Percentiles rank a stretch among this genome's conserved stretches.
Evolutionary conservation across 2,329 filamentous ascomycete species (phyloP).

Genomic region (Colletotrichum magnum): DNA sequence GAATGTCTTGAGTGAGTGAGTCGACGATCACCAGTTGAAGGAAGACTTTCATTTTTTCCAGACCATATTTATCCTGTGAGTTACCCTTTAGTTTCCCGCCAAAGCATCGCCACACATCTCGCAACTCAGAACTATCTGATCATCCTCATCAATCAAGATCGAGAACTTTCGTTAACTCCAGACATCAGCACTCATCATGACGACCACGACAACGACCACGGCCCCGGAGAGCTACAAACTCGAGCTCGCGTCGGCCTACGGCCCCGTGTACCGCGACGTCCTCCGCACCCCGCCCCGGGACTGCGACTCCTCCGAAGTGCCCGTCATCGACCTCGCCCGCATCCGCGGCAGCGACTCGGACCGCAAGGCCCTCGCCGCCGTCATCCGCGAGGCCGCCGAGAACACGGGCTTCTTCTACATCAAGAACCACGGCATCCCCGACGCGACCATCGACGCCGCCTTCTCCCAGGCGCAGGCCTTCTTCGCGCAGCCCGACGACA

Average conservation of each 20-base stretch:
- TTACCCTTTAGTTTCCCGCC: too few relatives aligned
- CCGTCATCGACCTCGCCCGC: constrained; percentile 58
- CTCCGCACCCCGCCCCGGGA: constrained; percentile 56
- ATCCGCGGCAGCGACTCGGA: constrained; percentile 52
- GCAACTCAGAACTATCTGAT: too few relatives aligned
- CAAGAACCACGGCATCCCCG: constrained; percentile 58
- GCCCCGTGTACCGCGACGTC: constrained; percentile 59
- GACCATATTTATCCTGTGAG: too few relatives aligned
- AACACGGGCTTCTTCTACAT: constrained; percentile 64
- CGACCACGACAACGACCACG: constrained; percentile 31
- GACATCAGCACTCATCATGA: constrained; percentile 7
- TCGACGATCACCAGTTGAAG: too few relatives aligned
- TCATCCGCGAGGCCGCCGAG: constrained; percentile 56
- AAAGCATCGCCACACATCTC: too few relatives aligned
- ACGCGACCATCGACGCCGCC: constrained; percentile 47
- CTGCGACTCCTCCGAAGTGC: constrained; percentile 59
- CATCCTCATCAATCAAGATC: too few relatives aligned
- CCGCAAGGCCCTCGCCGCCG: constrained; percentile 53
- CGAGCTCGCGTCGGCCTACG: constrained; percentile 59
- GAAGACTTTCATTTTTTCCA: too few relatives aligned
- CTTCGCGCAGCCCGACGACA: constrained; percentile 48
- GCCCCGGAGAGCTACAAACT: constrained; percentile 53
- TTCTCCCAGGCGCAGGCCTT: constrained; percentile 44
- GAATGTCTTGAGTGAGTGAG: too few relatives aligned
- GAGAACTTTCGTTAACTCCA: not conserved